A percentile compares a stretch with the other conserved stretches of the same genome.
Conservation (phyloP, 2,329 filamentous ascomycete species). For the Bipolaris sorokiniana region DNA sequence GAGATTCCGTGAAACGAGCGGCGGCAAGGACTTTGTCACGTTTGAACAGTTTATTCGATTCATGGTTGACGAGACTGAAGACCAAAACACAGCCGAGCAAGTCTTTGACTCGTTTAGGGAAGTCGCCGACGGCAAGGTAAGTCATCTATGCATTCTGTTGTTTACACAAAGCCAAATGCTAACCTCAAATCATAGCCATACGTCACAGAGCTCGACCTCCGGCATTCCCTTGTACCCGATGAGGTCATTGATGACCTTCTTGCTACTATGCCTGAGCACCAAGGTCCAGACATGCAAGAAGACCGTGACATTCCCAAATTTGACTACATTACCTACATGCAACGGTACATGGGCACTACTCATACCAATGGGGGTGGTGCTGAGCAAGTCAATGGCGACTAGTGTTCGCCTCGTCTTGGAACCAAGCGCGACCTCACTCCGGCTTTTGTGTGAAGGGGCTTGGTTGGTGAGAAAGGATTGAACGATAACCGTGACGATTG, state of each 20-base stretch:
- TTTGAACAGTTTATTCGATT: constrained; percentile 99
- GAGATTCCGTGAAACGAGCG: constrained; percentile 87
- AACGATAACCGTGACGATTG: constrained; percentile 1
- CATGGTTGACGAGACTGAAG: constrained; percentile 99
- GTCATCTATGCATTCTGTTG: constrained; percentile 24
- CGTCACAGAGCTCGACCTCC: constrained; percentile 95
- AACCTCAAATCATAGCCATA: constrained; percentile 66
- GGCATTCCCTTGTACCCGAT: constrained; percentile 93
- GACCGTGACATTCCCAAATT: constrained; percentile 86
- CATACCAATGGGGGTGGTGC: constrained; percentile 31
- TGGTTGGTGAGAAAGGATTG: constrained; percentile 1
- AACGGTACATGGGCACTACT: constrained; percentile 62
- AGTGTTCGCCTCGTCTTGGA: constrained; percentile 21
- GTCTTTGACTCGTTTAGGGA: constrained; percentile 98
- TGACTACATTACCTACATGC: constrained; percentile 98
- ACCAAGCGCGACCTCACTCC: constrained; percentile 21
- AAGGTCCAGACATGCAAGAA: constrained; percentile 82
- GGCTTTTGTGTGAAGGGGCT: constrained; percentile 20
- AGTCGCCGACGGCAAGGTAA: constrained; percentile 90
- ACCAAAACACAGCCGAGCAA: constrained; percentile 98
- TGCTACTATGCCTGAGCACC: constrained; percentile 82
- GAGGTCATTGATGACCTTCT: constrained; percentile 94
- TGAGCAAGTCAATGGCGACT: constrained; percentile 32
- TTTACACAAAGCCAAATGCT: constrained; percentile 7
- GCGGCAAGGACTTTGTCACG: constrained; percentile 78